Evolutionary conservation across 345 rosid genomes (phyloP).

Genomic region (Alliaria petiolata): DNA sequence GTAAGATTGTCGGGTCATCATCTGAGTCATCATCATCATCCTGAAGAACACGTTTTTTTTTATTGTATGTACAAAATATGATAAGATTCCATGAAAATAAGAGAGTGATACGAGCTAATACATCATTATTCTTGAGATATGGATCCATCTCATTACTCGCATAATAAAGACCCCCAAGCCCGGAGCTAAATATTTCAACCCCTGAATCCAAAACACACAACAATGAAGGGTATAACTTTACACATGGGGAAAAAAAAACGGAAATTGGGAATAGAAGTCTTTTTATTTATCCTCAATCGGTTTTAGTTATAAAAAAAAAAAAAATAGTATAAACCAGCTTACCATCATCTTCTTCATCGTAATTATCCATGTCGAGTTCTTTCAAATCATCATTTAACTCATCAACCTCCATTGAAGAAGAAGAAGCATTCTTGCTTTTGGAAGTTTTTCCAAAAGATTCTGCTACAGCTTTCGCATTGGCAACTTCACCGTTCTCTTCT

Average conservation of each 20-base stretch:
- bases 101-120: constrained; percentile 22
- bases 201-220: constrained; percentile 36
- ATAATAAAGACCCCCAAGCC: constrained; percentile 59
- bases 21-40: no score
- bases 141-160: constrained; percentile 83
- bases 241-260: background rate
- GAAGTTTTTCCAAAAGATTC: constrained; percentile 46
- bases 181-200: constrained; percentile 53
- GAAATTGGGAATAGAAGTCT: no score
- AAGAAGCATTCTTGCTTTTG: constrained; percentile 29
- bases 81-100: background rate
- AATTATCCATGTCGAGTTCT: background rate
- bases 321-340: background rate
- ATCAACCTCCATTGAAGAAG: constrained; percentile 35
- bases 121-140: constrained; percentile 51
- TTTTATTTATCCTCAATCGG: no score
- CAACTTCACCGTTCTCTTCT: constrained; percentile 39
- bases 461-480: constrained; percentile 52
- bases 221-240: background rate
- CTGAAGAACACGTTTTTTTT: background rate
- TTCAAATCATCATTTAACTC: constrained; percentile 43
- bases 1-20: constrained; percentile 51
- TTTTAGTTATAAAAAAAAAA: no score
- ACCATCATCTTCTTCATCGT: background rate
- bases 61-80: background rate